Evolutionary conservation across 208 protist species (phyloP).

Genomic region (Crithidia fasciculata): DNA sequence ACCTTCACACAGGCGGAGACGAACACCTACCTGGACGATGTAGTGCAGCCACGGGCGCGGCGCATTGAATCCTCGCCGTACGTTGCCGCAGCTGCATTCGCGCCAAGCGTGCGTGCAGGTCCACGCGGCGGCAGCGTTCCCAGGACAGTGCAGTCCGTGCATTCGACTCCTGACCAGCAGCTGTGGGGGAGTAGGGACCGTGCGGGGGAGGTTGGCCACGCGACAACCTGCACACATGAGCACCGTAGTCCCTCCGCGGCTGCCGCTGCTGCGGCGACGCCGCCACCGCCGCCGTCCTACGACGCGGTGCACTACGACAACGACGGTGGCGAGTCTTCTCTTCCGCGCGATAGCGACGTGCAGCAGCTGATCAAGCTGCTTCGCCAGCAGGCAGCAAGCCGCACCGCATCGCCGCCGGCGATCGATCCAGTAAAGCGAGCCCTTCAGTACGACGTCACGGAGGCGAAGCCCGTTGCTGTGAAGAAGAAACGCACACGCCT

Average conservation of each 20-base stretch:
- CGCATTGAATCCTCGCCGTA: not conserved
- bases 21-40: slow-evolving; percentile 20
- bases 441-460: not conserved
- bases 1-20: not conserved
- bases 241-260: no score
- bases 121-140: no score
- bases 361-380: not conserved
- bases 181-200: no score
- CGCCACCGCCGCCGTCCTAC: slow-evolving; percentile 8
- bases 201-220: no score
- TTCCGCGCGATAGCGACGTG: not conserved
- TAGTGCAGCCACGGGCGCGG: not conserved
- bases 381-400: not conserved
- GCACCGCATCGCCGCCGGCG: not conserved
- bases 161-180: no score
- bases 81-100: not conserved
- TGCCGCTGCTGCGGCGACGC: no score
- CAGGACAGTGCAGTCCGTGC: no score
- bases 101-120: no score
- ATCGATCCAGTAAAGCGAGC: not conserved
- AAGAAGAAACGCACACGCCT: not conserved
- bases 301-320: not conserved
- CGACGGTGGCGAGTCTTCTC: not conserved
- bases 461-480: not conserved
- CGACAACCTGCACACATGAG: no score